phyloP scores from a whole-genome alignment of 169 alveolate species.

The Plasmodium gonderi region DNA sequence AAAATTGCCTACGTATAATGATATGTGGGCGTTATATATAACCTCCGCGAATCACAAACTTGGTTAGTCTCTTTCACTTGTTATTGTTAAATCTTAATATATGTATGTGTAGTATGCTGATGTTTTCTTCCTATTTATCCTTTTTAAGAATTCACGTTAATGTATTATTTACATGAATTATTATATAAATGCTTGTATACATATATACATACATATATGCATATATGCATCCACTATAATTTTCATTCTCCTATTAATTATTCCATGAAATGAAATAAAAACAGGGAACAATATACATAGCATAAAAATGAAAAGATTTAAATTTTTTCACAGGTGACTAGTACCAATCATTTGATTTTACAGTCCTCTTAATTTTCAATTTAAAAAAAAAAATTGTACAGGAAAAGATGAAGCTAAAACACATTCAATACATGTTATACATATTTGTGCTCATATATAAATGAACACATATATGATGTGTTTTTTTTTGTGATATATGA shows the following conservation, averaged over 20 bases:
- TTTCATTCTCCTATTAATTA: slow-evolving; percentile 7
- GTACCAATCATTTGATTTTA: not conserved
- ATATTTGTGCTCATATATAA: not conserved
- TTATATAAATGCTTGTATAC: not conserved
- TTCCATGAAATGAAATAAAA: slow-evolving; percentile 20
- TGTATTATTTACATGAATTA: slow-evolving; percentile 1
- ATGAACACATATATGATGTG: not conserved
- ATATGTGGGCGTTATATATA: not conserved
- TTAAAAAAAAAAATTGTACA: slow-evolving; percentile 37
- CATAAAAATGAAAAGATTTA: not conserved
- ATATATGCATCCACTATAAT: slow-evolving; percentile 12
- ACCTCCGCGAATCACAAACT: not conserved
- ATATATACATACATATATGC: slow-evolving; percentile 1
- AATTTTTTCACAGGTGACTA: not conserved
- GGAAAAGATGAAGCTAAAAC: slow-evolving; percentile 4
- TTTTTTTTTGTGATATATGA: not conserved
- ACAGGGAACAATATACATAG: not conserved
- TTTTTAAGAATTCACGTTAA: slow-evolving; percentile 24
- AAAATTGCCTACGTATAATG: not conserved
- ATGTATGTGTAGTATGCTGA: not conserved
- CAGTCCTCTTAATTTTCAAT: slow-evolving; percentile 51
- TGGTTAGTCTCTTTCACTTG: not conserved
- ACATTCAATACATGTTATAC: not conserved
- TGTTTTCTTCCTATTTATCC: not conserved
- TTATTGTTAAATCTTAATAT: not conserved